Percentiles rank a stretch among this genome's conserved stretches.
Evolutionary conservation across 1,139 yeast genomes (phyloP).

Genomic region (Candida anutae): DNA sequence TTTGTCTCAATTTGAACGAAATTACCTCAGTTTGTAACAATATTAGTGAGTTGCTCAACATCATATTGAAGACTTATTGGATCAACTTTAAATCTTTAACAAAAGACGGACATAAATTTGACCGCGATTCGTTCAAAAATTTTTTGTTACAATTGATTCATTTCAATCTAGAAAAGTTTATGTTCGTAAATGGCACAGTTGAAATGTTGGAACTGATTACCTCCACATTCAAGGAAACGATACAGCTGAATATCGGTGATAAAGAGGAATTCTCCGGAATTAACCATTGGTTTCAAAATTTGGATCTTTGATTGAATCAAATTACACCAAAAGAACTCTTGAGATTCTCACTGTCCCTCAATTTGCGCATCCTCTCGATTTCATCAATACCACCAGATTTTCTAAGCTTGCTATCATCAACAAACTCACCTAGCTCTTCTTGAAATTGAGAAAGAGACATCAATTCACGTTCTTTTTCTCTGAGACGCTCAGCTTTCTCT

Average conservation of each 20-base stretch:
- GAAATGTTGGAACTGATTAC: slow-evolving; percentile 3
- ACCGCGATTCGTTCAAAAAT: slow-evolving; percentile 2
- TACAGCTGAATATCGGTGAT: slow-evolving; percentile 1
- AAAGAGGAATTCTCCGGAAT: slow-evolving; percentile 1
- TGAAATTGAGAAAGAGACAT: slow-evolving; percentile 59
- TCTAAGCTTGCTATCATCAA: slow-evolving; percentile 65
- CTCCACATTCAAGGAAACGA: slow-evolving; percentile 1
- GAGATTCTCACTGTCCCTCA: slow-evolving; percentile 62
- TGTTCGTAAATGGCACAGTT: slow-evolving; percentile 1
- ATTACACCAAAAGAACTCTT: slow-evolving; percentile 36
- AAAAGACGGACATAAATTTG: slow-evolving; percentile 2
- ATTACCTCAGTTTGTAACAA: slow-evolving; percentile 6
- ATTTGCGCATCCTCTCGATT: slow-evolving; percentile 59
- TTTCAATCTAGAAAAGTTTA: slow-evolving; percentile 2
- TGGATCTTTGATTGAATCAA: slow-evolving; percentile 5
- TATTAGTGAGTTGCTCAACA: slow-evolving; percentile 3
- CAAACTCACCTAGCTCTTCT: slow-evolving; percentile 83
- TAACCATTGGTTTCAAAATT: slow-evolving; percentile 3
- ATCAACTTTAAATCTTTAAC: slow-evolving; percentile 1
- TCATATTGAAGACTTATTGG: slow-evolving; percentile 6
- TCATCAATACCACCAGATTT: slow-evolving; percentile 87
- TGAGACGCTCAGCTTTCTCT: slow-evolving; percentile 72
- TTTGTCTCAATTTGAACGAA: slow-evolving; percentile 7
- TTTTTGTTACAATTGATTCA: slow-evolving; percentile 6
- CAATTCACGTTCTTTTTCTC: slow-evolving; percentile 64